Conservation (phyloP, 352 stramenopile genomes). For the Phytophthora ohioensis region DNA sequence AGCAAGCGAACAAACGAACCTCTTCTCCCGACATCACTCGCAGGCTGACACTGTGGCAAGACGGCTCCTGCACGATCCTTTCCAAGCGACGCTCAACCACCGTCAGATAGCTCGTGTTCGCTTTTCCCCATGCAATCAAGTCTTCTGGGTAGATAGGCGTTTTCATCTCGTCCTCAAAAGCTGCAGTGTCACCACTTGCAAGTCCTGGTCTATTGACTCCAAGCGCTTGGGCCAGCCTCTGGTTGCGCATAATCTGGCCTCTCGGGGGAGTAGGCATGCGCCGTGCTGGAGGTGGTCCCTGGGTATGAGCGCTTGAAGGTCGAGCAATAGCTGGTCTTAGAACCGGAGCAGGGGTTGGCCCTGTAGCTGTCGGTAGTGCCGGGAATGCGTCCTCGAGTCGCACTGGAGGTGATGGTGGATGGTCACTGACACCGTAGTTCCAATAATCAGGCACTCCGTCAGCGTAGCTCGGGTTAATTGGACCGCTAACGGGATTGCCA, state of each 20-base stretch:
- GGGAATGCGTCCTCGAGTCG: conserved; percentile 73
- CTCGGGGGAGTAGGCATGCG: conserved; percentile 43
- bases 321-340: conserved; percentile 55
- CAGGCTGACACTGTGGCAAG: conserved; percentile 79
- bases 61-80: conserved; percentile 70
- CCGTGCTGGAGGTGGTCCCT: conserved; percentile 27
- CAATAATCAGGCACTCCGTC: conserved; percentile 67
- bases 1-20: conserved; percentile 24
- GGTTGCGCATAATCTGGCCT: conserved; percentile 72
- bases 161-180: conserved; percentile 84
- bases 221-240: conserved; percentile 69
- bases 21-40: conserved; percentile 78
- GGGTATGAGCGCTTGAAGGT: conserved; percentile 25
- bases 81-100: conserved; percentile 82
- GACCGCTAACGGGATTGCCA: conserved; percentile 62
- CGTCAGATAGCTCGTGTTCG: conserved; percentile 71
- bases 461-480: conserved; percentile 21
- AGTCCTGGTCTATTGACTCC: conserved; percentile 56
- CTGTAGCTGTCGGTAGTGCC: conserved; percentile 56
- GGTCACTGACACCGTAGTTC: conserved; percentile 56
- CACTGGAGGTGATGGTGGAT: conserved; percentile 27
- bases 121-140: conserved; percentile 77
- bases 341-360: conserved; percentile 48
- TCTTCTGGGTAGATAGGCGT: conserved; percentile 68
- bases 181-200: conserved; percentile 44